phyloP scores from a whole-genome alignment of 2,329 filamentous ascomycete genomes.

The Exophiala calicioides region DNA sequence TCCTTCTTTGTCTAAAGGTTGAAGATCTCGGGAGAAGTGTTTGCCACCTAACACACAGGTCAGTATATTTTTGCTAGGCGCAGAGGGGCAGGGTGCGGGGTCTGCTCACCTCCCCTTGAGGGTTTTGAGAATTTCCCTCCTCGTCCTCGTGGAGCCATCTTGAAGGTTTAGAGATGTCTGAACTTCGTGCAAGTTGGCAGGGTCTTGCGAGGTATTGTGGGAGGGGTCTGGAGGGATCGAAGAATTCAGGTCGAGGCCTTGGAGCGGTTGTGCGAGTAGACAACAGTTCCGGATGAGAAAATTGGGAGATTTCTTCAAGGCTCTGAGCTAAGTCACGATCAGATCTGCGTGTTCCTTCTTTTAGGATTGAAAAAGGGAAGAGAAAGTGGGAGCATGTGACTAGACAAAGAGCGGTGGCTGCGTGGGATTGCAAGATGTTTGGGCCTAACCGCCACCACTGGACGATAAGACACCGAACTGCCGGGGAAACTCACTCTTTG shows the following conservation, averaged over 20 bases:
- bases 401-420: constrained; percentile 17
- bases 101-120: constrained; percentile 75
- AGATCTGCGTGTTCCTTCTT: not conserved
- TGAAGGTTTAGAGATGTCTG: constrained; percentile 12
- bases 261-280: no score
- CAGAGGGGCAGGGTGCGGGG: not conserved
- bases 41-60: constrained; percentile 69
- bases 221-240: no score
- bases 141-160: constrained; percentile 64
- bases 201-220: no score
- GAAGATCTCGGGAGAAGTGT: constrained; percentile 88
- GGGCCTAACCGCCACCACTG: no score
- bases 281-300: no score
- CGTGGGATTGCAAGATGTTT: no score
- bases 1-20: constrained; percentile 84
- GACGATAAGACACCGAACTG: no score
- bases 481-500: no score
- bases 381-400: not conserved
- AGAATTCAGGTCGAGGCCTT: no score
- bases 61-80: constrained; percentile 9
- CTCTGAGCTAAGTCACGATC: not conserved
- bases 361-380: not conserved
- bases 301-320: no score
- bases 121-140: constrained; percentile 95
- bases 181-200: no score